phyloP scores from a whole-genome alignment of 164 flowering plant species.

The Magnolia kwangsiensis region DNA sequence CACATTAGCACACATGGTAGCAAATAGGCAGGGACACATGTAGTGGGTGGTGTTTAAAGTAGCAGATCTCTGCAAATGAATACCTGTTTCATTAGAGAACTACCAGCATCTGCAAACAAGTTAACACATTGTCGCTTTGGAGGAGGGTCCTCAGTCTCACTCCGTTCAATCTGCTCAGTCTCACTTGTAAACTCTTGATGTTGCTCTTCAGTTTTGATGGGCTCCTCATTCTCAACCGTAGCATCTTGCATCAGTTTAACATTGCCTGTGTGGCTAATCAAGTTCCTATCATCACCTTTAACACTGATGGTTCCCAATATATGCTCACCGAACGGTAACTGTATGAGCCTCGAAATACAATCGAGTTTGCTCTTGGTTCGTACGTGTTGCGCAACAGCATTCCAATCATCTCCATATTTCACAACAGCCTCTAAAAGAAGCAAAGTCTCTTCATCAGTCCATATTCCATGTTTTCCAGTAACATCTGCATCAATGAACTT shows the following conservation, averaged over 20 bases:
- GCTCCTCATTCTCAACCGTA: conserved; percentile 34
- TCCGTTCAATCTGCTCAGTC: conserved; percentile 33
- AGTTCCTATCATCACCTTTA: conserved; percentile 22
- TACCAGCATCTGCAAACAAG: conserved; percentile 41
- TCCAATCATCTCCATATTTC: conserved; percentile 94
- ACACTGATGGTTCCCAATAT: conserved; percentile 40
- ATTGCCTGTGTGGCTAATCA: conserved; percentile 14
- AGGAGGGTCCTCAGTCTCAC: conserved; percentile 40
- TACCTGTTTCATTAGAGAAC: conserved; percentile 84
- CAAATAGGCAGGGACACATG: background rate
- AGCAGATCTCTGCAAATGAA: too few species aligned
- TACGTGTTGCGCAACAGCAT: conserved; percentile 67
- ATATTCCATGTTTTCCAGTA: conserved; percentile 28
- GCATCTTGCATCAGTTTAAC: conserved; percentile 22
- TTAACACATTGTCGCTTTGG: conserved; percentile 44
- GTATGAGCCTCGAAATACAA: conserved; percentile 74
- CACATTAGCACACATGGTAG: background rate
- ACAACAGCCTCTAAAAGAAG: conserved; percentile 78
- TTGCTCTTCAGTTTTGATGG: conserved; percentile 23
- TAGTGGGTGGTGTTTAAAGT: too few species aligned
- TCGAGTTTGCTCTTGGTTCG: conserved; percentile 68
- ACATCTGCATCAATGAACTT: conserved; percentile 26
- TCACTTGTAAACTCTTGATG: conserved; percentile 22
- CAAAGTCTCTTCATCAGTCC: conserved; percentile 83
- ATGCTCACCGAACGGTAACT: conserved; percentile 82